Base-by-base conservation (phyloP, 1,284 basidiomycete genomes). In the Meira nashicola region DNA sequence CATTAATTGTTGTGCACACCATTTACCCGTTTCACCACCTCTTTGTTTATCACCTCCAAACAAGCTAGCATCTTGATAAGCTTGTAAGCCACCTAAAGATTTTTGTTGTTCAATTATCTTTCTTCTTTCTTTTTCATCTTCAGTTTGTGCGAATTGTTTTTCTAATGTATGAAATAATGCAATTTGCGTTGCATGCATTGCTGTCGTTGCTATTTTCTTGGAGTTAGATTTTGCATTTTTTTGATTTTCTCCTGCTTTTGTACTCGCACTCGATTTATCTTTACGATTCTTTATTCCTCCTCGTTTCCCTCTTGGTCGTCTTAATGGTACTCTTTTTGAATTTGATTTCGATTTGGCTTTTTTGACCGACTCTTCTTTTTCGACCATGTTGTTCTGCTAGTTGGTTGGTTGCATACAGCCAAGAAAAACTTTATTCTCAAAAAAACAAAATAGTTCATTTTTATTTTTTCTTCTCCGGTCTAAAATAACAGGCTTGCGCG, bases 231-330 rank as follows among this genome's bases (percentile, higher is more conserved):
- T 37, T 10, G 25, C 55, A 25, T 52, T 44, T 5, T 15, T 46
- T 37, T 19, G 28, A 38, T 58, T 38, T 25, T 25, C 37, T 1
- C n/a, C 47, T 11, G 40, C 54, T 39, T 64, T 59, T 15, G 62
- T 54, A 21, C 23, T 23, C 12, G 28, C 60, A 51, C 15, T 59
- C 3, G 33, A 17, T 15, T 52, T 50, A 12, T 56, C 49, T 43
- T 68, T 68, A 23, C 60, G 54, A 54, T 76, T 63, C 63, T 77
- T 77, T 44, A 65, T 62, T 23, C 74, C 74, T 6, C 74, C 73
- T 9, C 74, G 65, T 52, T 73, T 73, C 28, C 74, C 74, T 48
- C 74, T 62, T 10, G 72, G 68, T 47, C 74, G 67, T 11, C 71
- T 60, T 37, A 74, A 65, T 62, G 67, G 69, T 38, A 39, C 49